Evolutionary conservation across 306 rosid genomes (phyloP).

Genomic region (Vicia sativa): DNA sequence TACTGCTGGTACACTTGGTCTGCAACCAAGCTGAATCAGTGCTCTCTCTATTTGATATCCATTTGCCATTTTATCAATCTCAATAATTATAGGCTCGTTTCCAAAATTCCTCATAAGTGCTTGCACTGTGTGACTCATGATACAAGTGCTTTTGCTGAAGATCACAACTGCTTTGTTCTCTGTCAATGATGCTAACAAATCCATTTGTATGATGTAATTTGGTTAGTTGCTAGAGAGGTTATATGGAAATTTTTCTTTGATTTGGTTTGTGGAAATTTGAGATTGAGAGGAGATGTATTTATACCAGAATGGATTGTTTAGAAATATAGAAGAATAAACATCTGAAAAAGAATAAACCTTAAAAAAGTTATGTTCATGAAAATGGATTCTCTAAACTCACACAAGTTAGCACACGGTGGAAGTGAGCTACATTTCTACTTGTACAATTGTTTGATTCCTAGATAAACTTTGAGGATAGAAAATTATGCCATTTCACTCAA

Average conservation of each 20-base stretch:
- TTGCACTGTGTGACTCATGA: constrained; percentile 55
- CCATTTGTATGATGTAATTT: constrained; percentile 47
- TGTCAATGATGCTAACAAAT: constrained; percentile 52
- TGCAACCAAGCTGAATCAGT: constrained; percentile 49
- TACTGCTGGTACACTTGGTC: constrained; percentile 72
- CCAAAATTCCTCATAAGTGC: constrained; percentile 61
- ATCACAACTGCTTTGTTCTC: constrained; percentile 73
- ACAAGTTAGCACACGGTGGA: not conserved
- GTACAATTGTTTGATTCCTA: constrained; percentile 13
- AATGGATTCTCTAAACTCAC: constrained; percentile 39
- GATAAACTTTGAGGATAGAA: constrained; percentile 17
- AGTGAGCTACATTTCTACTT: constrained; percentile 11
- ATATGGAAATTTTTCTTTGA: constrained; percentile 22
- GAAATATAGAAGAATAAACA: constrained; percentile 43
- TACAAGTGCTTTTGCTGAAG: constrained; percentile 66
- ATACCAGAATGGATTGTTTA: constrained; percentile 42
- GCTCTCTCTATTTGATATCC: constrained; percentile 60
- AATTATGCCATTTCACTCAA: not conserved
- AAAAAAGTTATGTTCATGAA: constrained; percentile 35
- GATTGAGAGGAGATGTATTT: constrained; percentile 42
- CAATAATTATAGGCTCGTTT: constrained; percentile 49
- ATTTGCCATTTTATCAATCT: constrained; percentile 57
- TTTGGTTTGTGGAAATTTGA: constrained; percentile 43
- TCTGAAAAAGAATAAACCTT: constrained; percentile 36
- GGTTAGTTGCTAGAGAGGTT: not conserved